Evolutionary conservation across 768 basidiomycete species (phyloP), one percentile per base, ranked within the genome.

Genomic region (Mycena galopus): DNA sequence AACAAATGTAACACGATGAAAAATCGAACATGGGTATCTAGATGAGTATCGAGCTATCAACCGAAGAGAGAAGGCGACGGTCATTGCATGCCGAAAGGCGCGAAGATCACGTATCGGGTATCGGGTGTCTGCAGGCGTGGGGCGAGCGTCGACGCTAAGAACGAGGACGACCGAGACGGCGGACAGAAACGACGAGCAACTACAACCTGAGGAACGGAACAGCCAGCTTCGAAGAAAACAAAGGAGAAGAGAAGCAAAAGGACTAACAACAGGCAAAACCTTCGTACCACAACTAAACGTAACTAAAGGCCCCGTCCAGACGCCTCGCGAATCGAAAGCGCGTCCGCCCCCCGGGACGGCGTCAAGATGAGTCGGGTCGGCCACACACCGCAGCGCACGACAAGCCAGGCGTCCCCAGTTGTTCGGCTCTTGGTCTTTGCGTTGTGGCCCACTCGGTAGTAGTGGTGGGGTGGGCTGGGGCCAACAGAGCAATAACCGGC

Each of bases 361-460:
- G 55, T 63, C 60, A 53, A 47, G 68, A 53, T 63, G 60, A 35
- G 59, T 60, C 35, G 67, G n/a, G 29, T 35, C 67, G 33, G 53
- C 58, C 67, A 60, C 58, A n/a, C 61, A 53, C 67, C 67, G 58
- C 68, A 59, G 68, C 68, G 58, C 33, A 61, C 61, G 61, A 51
- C 25, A 21, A 23, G 35, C 67, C 19, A 61, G 27, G 53, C 60
- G 60, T 63, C 68, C 61, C 50, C 59, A 42, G 33, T 60, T 33
- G 33, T 53, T n/a, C 53, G 53, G 32, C 55, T 57, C 57, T 59
- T 69, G 67, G 33, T 50, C 58, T 56, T 59, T 56, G 62, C 62
- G 62, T 53, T 44, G 57, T 51, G 58, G 62, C 33, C 19, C 63
- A 37, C 44, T 44, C 21, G 47, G 29, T 30, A 25, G 23, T 58